phyloP scores from a whole-genome alignment of 2,329 filamentous ascomycete genomes.

The Byssochlamys sp. region DNA sequence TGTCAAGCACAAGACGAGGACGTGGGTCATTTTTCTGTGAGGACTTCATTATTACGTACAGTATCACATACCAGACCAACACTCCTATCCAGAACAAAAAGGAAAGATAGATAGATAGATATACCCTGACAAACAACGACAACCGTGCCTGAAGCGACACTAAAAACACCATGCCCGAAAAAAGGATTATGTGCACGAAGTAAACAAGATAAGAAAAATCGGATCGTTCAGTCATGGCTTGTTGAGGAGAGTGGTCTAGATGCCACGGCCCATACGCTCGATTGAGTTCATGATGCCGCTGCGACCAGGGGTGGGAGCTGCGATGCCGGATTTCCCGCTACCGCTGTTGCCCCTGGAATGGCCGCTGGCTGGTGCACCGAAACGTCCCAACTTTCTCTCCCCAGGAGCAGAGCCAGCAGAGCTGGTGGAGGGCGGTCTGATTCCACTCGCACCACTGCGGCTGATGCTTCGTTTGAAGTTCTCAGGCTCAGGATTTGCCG shows the following conservation, averaged over 20 bases:
- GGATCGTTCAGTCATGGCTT: not conserved
- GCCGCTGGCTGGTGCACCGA: conserved; percentile 17
- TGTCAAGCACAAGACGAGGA: too few species aligned
- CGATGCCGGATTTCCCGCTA: conserved; percentile 25
- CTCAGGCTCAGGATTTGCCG: not conserved
- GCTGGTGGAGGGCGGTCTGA: conserved; percentile 20
- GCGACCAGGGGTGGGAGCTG: conserved; percentile 37
- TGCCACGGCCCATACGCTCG: conserved; percentile 66
- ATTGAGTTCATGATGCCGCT: conserved; percentile 77
- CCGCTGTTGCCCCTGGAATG: conserved; percentile 28
- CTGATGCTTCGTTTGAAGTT: conserved; percentile 15
- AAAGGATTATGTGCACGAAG: not conserved
- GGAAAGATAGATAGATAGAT: not conserved
- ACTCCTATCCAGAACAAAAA: not conserved
- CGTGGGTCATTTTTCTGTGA: too few species aligned
- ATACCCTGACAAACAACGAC: not conserved
- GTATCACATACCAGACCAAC: not conserved
- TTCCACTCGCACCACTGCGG: conserved; percentile 20
- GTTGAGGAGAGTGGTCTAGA: not conserved
- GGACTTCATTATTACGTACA: not conserved
- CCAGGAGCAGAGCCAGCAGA: conserved; percentile 1
- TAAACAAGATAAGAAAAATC: not conserved
- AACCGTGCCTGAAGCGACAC: not conserved
- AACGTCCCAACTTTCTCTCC: conserved; percentile 18
- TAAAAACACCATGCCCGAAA: not conserved